Evolutionary conservation across 1,284 basidiomycete species (phyloP), one percentile per base, ranked within the genome.

Genomic region (Leccinum olivaceoglutinosum): DNA sequence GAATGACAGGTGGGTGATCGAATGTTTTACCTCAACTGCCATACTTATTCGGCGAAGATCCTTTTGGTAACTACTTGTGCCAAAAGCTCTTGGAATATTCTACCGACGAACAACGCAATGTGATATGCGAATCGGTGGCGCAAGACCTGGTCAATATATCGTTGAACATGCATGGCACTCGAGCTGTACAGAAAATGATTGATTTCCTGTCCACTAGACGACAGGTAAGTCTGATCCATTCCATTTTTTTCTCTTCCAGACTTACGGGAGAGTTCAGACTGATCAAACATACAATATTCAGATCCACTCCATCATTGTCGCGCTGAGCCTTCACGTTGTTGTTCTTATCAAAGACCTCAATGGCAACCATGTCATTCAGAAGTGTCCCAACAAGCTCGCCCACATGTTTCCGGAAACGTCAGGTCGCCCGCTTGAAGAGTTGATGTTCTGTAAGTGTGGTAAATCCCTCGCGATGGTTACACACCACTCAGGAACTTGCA

Each of bases 181-280:
- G 97, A 64, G 97, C 97, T 32, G 97, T 99, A 61, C 97, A 99
- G 80, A 99, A 99, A 83, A 99, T 98, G 94, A 98, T 99, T 69
- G 97, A 99, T 78, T 99, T 98, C 81, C 80, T 99, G 72, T 96
- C 94, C n/a, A 94, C 93, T 64, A 88, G 93, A 70, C 84, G 95
- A 73, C 93, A 95, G 89, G 90, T 81, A 80, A 84, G 89, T 86
- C 68, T 66, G 64, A 68, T 75, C 65, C 66, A 55, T 44, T 49
- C 65, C 41, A 57, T 29, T 67, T 53, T 67, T 64, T 71, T 67
- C 69, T 74, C 70, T 74, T 74, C 77, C 76, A 72, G 74, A 78
- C 79, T 81, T 76, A 82, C 80, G 66, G 70, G 67, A 65, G 75
- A 75, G 72, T 73, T 72, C 82, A 91, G 88, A 81, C 88, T 84